Conservation (phyloP, 192 early-diverging fungal species). For the Coemansia sp. region DNA sequence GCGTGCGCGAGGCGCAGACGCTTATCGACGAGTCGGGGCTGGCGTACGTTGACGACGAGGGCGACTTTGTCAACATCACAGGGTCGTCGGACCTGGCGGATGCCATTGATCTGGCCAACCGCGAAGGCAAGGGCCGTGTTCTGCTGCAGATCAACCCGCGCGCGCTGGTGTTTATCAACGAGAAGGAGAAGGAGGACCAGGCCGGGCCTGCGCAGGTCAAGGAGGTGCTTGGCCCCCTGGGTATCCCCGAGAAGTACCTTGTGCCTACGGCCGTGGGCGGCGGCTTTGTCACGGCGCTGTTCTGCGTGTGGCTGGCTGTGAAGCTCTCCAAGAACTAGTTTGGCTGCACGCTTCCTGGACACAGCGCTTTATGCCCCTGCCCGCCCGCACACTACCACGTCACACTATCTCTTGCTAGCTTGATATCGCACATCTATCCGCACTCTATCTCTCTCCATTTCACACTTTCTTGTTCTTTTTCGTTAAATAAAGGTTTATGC, state of each 20-base stretch:
- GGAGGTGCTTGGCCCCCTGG: conserved; percentile 24
- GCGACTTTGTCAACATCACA: conserved; percentile 78
- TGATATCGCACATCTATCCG: too few relatives aligned
- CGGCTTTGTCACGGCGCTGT: conserved; percentile 50
- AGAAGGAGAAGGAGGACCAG: conserved; percentile 9
- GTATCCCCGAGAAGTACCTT: conserved; percentile 45
- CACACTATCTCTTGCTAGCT: too few relatives aligned
- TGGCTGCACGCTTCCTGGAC: too few relatives aligned
- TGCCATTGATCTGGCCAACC: conserved; percentile 75
- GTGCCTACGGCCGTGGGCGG: conserved; percentile 50
- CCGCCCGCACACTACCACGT: too few relatives aligned
- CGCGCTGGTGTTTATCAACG: conserved; percentile 17
- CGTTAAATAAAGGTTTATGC: too few relatives aligned
- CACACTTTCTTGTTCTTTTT: too few relatives aligned
- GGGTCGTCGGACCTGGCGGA: conserved; percentile 76
- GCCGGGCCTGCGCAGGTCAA: background rate
- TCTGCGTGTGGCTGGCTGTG: conserved; percentile 48
- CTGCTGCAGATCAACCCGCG: conserved; percentile 59
- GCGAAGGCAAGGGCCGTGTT: conserved; percentile 72
- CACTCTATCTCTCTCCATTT: too few relatives aligned
- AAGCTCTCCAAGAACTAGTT: conserved; percentile 52
- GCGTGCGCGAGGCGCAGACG: conserved; percentile 44
- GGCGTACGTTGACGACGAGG: conserved; percentile 89
- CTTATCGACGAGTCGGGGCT: conserved; percentile 54
- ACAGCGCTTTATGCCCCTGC: too few relatives aligned